Evolutionary conservation across 1,284 basidiomycete genomes (phyloP), one percentile per base, ranked within the genome.

Genomic region (Microbotryum silenes-acaulis): DNA sequence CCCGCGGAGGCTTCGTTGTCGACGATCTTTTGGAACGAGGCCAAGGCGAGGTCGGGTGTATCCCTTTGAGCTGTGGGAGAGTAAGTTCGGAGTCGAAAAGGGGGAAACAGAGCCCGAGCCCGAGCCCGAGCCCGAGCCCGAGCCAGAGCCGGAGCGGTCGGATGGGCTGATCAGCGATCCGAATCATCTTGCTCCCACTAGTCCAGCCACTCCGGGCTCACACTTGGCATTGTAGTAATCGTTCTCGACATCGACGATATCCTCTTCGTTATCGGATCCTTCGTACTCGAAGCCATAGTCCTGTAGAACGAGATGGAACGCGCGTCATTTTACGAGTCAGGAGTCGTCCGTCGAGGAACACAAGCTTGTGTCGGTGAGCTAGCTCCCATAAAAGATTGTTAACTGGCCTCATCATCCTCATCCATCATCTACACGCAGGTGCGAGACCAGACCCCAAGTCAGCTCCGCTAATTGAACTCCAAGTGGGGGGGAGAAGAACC

Each of bases 231-330:
- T 88, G 77, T 98, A 98, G 78, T 99, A 99, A 82, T 92, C 85
- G 74, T 99, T 99, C 80, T 99, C 96, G 51, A 97, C 85, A 75
- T 97, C 93, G n/a, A 86, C 89, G 62, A 84, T 88, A 23, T 81
- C 91, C 45, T 88, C 89, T 45, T 88, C 90, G 63, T 85, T 87
- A 55, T 81, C 80, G n/a, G 76, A 76, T 75, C 92, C 92, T 53
- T 91, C 93, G 75, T 97, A 99, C 76, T 96, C 91, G 75, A 97
- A 97, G 72, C 86, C 91, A 77, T 97, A 97, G 74, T 96, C 91
- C 90, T 94, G 72, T 51, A 7, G n/a, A 42, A 31, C 6, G 54
- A 37, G 21, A 33, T 16, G 4, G 29, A 20, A 33, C 29, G 46
- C n/a, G 20, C 46, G 25, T 2, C 18, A 18, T 12, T 12, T 1